These are phyloP conservation scores for Pichia insulana DNA, from an alignment of 805 yeast species.

Conservation along the genomic window DNA sequence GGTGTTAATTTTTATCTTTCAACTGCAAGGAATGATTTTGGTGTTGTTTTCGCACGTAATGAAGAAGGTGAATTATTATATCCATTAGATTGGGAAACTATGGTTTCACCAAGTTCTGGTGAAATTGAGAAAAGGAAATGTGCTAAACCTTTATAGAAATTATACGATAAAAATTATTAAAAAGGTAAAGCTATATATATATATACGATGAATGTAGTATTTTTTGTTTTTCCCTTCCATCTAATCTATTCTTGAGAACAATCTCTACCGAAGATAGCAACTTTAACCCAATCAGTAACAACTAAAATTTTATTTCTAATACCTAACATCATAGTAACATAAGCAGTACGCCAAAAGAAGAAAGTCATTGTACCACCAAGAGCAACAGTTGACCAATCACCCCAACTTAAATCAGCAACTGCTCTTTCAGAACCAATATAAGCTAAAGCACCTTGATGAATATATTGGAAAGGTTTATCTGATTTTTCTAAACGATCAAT, in stretches of 20 bases:
- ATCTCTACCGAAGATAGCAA: slow-evolving; percentile 85
- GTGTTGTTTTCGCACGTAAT: slow-evolving; percentile 82
- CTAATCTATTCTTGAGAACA: slow-evolving; percentile 70
- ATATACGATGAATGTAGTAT: too few relatives aligned
- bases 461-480: slow-evolving; percentile 61
- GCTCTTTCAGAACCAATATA: slow-evolving; percentile 92
- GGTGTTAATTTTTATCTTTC: slow-evolving; percentile 84
- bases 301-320: slow-evolving; percentile 83
- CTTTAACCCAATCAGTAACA: slow-evolving; percentile 82
- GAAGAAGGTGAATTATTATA: slow-evolving; percentile 60
- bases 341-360: slow-evolving; percentile 92
- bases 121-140: slow-evolving; percentile 73
- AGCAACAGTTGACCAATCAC: slow-evolving; percentile 69
- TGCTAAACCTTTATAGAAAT: slow-evolving; percentile 56
- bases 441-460: slow-evolving; percentile 89
- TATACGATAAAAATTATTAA: too few relatives aligned
- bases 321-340: slow-evolving; percentile 85
- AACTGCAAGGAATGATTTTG: slow-evolving; percentile 85
- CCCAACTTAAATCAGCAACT: slow-evolving; percentile 81
- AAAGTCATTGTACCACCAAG: slow-evolving; percentile 82
- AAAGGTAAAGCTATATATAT: too few relatives aligned
- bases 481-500: slow-evolving; percentile 32
- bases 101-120: slow-evolving; percentile 75
- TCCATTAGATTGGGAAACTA: slow-evolving; percentile 93
- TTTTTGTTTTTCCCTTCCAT: too few relatives aligned